Percentiles rank a stretch among this genome's conserved stretches.
Evolutionary conservation across 1,284 basidiomycete genomes (phyloP).

Genomic region (Sanguinoderma infundibulare): DNA sequence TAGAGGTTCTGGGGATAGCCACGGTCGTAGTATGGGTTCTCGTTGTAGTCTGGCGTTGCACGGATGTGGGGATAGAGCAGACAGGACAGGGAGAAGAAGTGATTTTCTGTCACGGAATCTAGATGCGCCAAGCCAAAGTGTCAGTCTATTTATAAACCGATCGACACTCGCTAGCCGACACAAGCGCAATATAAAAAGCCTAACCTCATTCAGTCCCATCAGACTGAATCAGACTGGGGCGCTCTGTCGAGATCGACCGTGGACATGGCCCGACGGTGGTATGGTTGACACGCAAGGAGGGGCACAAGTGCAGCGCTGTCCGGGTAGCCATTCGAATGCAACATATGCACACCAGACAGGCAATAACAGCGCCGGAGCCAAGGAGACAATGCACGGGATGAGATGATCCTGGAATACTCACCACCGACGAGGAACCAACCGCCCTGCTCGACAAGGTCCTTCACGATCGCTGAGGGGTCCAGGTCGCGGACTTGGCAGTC

Average conservation of each 20-base stretch:
- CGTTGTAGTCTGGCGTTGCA: slow-evolving; percentile 63
- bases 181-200: too few relatives aligned
- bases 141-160: background rate
- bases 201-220: too few relatives aligned
- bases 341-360: background rate
- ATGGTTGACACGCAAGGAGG: too few relatives aligned
- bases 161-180: too few relatives aligned
- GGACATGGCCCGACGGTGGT: too few relatives aligned
- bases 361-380: background rate
- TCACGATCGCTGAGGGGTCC: slow-evolving; percentile 46
- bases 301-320: too few relatives aligned
- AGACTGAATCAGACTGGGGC: too few relatives aligned
- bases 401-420: too few relatives aligned
- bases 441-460: slow-evolving; percentile 64
- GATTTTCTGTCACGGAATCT: slow-evolving; percentile 73
- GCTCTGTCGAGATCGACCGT: too few relatives aligned
- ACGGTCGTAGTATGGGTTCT: slow-evolving; percentile 58
- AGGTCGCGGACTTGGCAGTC: slow-evolving; percentile 47
- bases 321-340: too few relatives aligned
- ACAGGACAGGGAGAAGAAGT: slow-evolving; percentile 74
- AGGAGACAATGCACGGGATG: background rate
- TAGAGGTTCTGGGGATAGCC: slow-evolving; percentile 67
- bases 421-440: slow-evolving; percentile 70
- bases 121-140: background rate
- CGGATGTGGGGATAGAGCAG: slow-evolving; percentile 65